Conservation (phyloP, 2,329 filamentous ascomycete genomes). For the Neonectria punicea region DNA sequence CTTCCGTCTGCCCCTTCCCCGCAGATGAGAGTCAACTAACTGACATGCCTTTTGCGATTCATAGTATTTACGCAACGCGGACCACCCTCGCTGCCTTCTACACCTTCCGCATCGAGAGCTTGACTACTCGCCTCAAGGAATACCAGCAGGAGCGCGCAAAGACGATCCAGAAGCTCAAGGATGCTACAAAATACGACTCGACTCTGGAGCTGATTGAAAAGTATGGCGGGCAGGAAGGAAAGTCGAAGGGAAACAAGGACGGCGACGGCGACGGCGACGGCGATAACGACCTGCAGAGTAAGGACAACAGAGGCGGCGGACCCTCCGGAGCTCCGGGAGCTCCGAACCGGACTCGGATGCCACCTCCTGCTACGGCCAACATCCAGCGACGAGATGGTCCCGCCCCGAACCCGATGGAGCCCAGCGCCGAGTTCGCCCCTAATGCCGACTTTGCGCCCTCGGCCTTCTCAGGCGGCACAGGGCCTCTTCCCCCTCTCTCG, state of each 20-base stretch:
- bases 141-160: constrained; percentile 82
- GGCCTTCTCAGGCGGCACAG: constrained; percentile 51
- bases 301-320: constrained; percentile 29
- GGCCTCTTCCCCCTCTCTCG: constrained; percentile 22
- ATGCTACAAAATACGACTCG: constrained; percentile 94
- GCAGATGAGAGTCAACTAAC: constrained; percentile 5
- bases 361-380: constrained; percentile 72
- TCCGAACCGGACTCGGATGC: constrained; percentile 58
- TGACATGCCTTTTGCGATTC: constrained; percentile 24
- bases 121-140: constrained; percentile 75
- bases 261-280: constrained; percentile 27
- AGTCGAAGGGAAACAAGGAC: constrained; percentile 49
- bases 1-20: not conserved
- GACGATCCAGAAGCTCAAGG: constrained; percentile 94
- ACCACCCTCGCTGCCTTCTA: constrained; percentile 76
- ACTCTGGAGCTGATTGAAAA: constrained; percentile 94
- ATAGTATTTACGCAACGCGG: constrained; percentile 83
- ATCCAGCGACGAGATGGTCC: constrained; percentile 58
- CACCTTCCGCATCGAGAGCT: constrained; percentile 79
- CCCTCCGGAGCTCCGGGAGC: constrained; percentile 33
- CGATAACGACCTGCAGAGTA: constrained; percentile 21
- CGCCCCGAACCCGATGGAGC: constrained; percentile 47
- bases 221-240: constrained; percentile 77
- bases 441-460: constrained; percentile 62
- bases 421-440: constrained; percentile 75